Percentiles rank a stretch among this genome's conserved stretches.
Conservation (phyloP, 805 yeast genomes). For the Candida caryicola region DNA sequence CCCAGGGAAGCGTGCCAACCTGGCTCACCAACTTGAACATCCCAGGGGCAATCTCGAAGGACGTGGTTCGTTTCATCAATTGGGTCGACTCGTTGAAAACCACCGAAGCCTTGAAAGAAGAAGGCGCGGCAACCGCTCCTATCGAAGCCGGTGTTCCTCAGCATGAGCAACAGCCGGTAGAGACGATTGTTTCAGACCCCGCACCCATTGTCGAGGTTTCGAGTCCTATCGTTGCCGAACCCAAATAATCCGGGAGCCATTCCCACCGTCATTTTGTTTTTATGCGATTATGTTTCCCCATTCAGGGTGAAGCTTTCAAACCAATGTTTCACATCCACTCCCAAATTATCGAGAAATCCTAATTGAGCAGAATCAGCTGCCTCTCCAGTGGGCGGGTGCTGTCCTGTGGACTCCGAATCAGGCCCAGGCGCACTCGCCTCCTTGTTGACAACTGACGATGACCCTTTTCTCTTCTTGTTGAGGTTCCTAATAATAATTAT, state of each 20-base stretch:
- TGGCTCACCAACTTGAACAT: slow-evolving; percentile 32
- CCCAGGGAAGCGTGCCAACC: slow-evolving; percentile 39
- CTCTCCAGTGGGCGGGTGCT: slow-evolving; percentile 19
- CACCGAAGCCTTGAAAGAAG: slow-evolving; percentile 2
- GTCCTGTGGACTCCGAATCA: slow-evolving; percentile 3
- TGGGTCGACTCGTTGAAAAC: slow-evolving; percentile 19
- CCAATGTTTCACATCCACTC: slow-evolving; percentile 43
- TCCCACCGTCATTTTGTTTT: not conserved
- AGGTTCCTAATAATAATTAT: slow-evolving; percentile 36
- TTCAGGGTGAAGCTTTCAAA: slow-evolving; percentile 26
- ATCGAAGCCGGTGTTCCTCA: not conserved
- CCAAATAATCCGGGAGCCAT: not conserved
- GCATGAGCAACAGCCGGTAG: not conserved
- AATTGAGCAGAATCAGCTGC: slow-evolving; percentile 29
- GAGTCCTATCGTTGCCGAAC: no score
- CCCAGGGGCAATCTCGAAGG: slow-evolving; percentile 36
- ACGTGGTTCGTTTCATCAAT: slow-evolving; percentile 37
- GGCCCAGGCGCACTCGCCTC: not conserved
- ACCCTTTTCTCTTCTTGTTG: slow-evolving; percentile 17
- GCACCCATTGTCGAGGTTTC: no score
- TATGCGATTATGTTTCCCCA: slow-evolving; percentile 14
- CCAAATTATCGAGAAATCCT: slow-evolving; percentile 40
- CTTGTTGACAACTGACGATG: not conserved
- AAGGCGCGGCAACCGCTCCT: not conserved
- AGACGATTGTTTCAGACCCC: not conserved